Base-by-base conservation (phyloP, 1,139 yeast species). In the Saccharomyces hybrid region DNA sequence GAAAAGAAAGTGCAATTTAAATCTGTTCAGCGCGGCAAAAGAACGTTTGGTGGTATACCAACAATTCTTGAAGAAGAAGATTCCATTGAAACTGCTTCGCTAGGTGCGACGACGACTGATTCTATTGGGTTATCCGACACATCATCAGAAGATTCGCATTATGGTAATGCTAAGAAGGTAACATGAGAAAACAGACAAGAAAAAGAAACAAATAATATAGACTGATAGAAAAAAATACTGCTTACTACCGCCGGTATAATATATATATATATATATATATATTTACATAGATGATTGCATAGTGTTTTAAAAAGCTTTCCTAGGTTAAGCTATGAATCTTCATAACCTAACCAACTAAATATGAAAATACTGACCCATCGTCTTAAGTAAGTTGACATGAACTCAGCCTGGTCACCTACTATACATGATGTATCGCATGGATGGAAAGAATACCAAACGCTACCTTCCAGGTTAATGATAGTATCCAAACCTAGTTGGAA, bases 341-440 rank as follows among this genome's bases (percentile, higher is more conserved):
- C 19, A 38, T 34, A 34, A 9, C 75, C 14, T 82, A 59, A 9
- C 63, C 63, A 60, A 41, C 58, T 57, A 26, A 54, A 46, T 26
- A 65, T 26, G 46, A 58, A 66, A 7, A 62, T 57, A 47, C 66
- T 62, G 31, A 58, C 38, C 70, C 69, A 66, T 46, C 69, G 54
- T 34, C 52, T 19, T 25, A 66, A 31, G 50, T 66, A 66, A 16
- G 51, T 48, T 5, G 54, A 52, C 14, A 14, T 41, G 26, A 34
- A 42, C 3, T 25, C 31, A 14, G 9, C 14, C 47, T 25, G 27
- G 14, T 56, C 53, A 1, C 69, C 69, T 2, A 66, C 56, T 9
- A 64, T 62, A n/a, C 54, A 58, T 6, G 58, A 55, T 2, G 69
- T 64, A 52, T 66, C 69, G 47, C 70, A 67, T 32, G 62, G 58